Percentiles rank a stretch among this genome's conserved stretches.
These are phyloP conservation scores for Lactuca sativa DNA, from an alignment of 129 eudicot genomes.

Conservation along the genomic window DNA sequence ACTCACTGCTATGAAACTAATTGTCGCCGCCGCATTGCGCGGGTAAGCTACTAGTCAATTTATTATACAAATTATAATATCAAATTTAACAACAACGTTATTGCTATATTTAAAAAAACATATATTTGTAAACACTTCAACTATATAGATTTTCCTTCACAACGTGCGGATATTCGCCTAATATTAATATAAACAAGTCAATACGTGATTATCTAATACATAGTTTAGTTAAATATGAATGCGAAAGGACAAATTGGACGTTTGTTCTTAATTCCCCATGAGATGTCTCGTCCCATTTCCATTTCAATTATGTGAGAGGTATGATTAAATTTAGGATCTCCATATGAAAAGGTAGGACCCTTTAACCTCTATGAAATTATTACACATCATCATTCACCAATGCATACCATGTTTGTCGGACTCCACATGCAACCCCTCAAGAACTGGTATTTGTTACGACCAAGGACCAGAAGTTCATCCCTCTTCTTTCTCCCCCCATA, in stretches of 20 bases:
- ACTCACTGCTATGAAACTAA: no score
- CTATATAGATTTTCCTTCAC: no score
- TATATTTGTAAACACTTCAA: no score
- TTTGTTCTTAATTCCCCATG: conserved; percentile 10
- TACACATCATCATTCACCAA: conserved; percentile 16
- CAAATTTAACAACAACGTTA: no score
- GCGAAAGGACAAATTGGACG: conserved; percentile 13
- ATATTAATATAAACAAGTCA: no score
- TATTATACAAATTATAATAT: no score
- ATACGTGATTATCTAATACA: not conserved
- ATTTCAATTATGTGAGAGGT: conserved; percentile 15
- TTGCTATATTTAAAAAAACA: no score
- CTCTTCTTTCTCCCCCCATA: conserved; percentile 24
- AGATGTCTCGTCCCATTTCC: conserved; percentile 23
- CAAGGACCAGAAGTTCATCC: conserved; percentile 17
- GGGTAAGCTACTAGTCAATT: no score
- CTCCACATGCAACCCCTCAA: conserved; percentile 21
- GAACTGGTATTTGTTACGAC: conserved; percentile 26
- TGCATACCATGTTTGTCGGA: not conserved
- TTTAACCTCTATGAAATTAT: not conserved
- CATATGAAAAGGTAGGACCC: conserved; percentile 8
- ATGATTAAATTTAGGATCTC: conserved; percentile 33
- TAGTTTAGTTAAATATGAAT: conserved; percentile 5
- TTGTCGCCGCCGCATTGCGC: no score
- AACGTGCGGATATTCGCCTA: no score